Evolutionary conservation across 768 basidiomycete species (phyloP), one percentile per base, ranked within the genome.

Genomic region (Sporobolomyces phaffii): DNA sequence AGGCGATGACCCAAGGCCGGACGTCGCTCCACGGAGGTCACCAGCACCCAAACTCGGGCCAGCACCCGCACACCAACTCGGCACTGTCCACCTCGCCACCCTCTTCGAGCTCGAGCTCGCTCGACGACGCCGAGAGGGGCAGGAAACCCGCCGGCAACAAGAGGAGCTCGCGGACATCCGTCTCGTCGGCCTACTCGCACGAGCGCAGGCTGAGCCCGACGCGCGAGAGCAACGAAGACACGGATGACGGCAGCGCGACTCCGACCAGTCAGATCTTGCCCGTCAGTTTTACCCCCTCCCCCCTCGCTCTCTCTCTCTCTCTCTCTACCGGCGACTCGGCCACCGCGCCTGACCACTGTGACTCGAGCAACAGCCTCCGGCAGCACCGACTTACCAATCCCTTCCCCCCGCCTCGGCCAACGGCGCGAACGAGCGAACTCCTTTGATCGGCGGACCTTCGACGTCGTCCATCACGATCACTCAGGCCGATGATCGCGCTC

Each of bases 151-250:
- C n/a, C n/a, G 18, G 13, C 0, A 38, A 54, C 20, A 57, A 59
- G 33, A 52, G 20, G 26, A 4, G 17, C 11, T 52, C 48, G 20
- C 26, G 61, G 13, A 50, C 49, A n/a, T 68, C 65, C 15, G 36
- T 67, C 15, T 71, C 67, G 33, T 22, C 29, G 1, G 70, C 60
- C 8, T 56, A 47, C 29, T 58, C 56, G 31, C 24, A 34, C 18
- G 56, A 58, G 43, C 26, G 59, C 20, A 33, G 70, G 40, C 41
- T 72, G 36, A 62, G 59, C 15, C 63, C 70, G n/a, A 61, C 70
- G 15, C 34, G 51, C 40, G 64, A 65, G 48, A 24, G 28, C 10
- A 43, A 24, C 28, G 60, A 62, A 26, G 63, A 58, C 33, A 41
- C 60, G 22, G 60, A 62, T 1, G 47, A 44, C 1, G 60, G n/a